These are phyloP conservation scores for Diplodia corticola DNA, from an alignment of 2,329 filamentous ascomycete genomes.

Conservation along the genomic window DNA sequence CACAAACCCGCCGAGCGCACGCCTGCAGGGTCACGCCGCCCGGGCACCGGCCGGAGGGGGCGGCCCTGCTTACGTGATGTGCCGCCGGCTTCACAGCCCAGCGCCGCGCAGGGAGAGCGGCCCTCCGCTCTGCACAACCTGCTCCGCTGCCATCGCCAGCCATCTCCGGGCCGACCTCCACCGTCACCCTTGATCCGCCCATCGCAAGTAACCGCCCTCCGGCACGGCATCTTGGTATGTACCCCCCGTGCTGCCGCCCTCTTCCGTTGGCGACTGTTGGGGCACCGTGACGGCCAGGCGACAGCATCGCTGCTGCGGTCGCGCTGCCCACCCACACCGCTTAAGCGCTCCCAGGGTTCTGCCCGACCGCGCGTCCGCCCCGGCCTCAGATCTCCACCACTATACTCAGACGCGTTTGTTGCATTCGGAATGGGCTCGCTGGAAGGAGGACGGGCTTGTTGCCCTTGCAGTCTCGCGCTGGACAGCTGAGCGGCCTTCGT, in stretches of 20 bases:
- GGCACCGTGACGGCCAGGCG: background rate
- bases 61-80: background rate
- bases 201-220: background rate
- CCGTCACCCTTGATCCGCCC: conserved; percentile 15
- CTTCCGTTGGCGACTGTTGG: conserved; percentile 1
- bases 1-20: background rate
- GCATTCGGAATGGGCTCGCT: conserved; percentile 13
- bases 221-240: conserved; percentile 14
- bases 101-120: conserved; percentile 13
- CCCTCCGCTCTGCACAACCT: conserved; percentile 20
- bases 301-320: conserved; percentile 12
- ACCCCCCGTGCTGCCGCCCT: conserved; percentile 9
- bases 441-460: conserved; percentile 1
- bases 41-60: background rate
- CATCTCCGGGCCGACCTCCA: conserved; percentile 13
- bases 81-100: conserved; percentile 4
- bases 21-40: background rate
- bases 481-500: background rate
- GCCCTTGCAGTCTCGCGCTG: background rate
- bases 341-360: conserved; percentile 4
- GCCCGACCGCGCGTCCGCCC: background rate
- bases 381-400: conserved; percentile 1
- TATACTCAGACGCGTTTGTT: conserved; percentile 10
- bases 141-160: conserved; percentile 21
- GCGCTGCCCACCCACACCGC: conserved; percentile 12